Evolutionary conservation across 192 early-diverging fungal species (phyloP), one percentile per base, ranked within the genome.

Genomic region (Entomortierella lignicola): DNA sequence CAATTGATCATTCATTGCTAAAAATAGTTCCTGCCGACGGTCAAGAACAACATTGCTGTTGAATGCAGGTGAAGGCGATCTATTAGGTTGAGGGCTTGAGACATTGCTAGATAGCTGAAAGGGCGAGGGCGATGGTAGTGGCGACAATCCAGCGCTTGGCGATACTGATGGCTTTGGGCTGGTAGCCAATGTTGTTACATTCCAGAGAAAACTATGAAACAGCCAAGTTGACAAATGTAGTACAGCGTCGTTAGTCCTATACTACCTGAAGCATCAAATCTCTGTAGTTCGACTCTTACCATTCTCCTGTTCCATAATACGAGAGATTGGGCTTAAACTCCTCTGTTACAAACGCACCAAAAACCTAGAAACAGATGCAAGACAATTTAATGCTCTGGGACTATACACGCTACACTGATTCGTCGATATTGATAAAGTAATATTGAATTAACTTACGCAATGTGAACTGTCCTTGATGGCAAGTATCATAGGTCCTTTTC

Each of bases 271-370:
- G 10, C 10, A 13, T 15, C 4, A 23, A 26, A 13, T 29, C 27
- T 10, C 4, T n/a, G 4, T n/a, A 4, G n/a, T 43, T 25, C 29
- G 20, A 47, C 47, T 47, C 62, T 62, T 84, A 93, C 91, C 92
- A 92, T 85, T 92, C 91, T 37, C 94, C 93, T n/a, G 91, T 91
- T 23, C 94, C 94, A 48, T 95, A 95, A 69, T 91, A 95, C 44
- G 86, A 82, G 21, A 90, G 73, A 20, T 83, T 82, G 17, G 88
- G 86, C 41, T 86, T 84, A 34, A 93, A 83, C 6, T 90, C 71
- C 59, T 95, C 91, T 37, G 83, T 91, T 11, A 93, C 56, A 70
- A 88, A 95, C 18, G 91, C 92, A 29, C 94, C 94, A 86, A 95
- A 95, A 13, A 94, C 85, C 89, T 94, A 83, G 48, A 13, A 48